Evolutionary conservation across 164 flowering plant genomes (phyloP), one percentile per base, ranked within the genome.

Genomic region (Vitis riparia): DNA sequence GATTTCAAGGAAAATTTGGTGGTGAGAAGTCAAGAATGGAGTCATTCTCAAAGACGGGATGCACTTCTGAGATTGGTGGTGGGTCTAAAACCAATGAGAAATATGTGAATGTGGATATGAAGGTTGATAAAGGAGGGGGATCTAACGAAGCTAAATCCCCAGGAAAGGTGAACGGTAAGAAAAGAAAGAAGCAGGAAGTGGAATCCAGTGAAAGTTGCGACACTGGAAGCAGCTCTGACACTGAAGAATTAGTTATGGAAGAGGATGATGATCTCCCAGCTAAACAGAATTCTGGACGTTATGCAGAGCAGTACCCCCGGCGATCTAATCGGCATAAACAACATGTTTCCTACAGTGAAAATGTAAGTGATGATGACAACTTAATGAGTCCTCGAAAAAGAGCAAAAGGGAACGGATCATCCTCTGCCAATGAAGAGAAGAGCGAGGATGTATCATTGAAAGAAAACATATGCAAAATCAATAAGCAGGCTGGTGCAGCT

Each of bases 121-220:
- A 61, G 53, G 51, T 19, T 44, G 58, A 13, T 59, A 61, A 65
- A 30, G 69, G 59, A 52, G 66, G 47, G 10, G 48, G 32, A 32
- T 62, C 55, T 55, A 29, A 49, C 8, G 27, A 51, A 37, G 11
- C 8, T 59, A 71, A 70, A 58, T 44, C 70, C 14, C 29, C 76
- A 12, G 72, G 68, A 55, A 78, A 50, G 63, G 68, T n/a, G 29
- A 80, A 68, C 70, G 71, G 70, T n/a, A 81, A 85, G 67, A 83
- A 82, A 70, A 63, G 75, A 10, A 86, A 79, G 75, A 85, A 71
- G 64, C 63, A 15, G 9, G 72, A 51, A 16, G 69, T 3, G 15
- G 87, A 85, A 68, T 84, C 86, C 5, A 82, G 88, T 78, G 90
- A 79, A 48, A 85, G 85, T 58, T 75, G 32, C 63, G 84, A 80